Percentiles rank a stretch among this genome's conserved stretches.
phyloP scores from a whole-genome alignment of 2,329 filamentous ascomycete genomes.

The Cercospora brassicicola region DNA sequence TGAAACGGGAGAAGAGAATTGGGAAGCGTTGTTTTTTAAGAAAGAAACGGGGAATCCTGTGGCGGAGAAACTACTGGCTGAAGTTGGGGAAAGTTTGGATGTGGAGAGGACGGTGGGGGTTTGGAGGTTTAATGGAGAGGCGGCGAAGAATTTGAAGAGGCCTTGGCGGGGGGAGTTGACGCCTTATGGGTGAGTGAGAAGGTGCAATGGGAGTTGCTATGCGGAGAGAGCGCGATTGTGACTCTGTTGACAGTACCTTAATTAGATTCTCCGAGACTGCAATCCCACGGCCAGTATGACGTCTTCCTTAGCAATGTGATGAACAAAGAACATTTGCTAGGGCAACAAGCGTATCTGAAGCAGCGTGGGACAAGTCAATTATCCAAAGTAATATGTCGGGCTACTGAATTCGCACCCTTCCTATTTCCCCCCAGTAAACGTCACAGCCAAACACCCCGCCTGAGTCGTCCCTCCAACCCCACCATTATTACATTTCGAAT shows the following conservation, averaged over 20 bases:
- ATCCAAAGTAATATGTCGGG: not conserved
- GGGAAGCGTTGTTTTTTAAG: slow-evolving; percentile 46
- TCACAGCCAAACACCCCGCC: not conserved
- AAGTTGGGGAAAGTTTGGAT: slow-evolving; percentile 49
- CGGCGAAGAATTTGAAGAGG: slow-evolving; percentile 39
- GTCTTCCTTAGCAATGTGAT: too few relatives aligned
- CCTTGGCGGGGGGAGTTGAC: slow-evolving; percentile 37
- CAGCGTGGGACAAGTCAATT: not conserved
- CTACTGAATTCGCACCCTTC: too few relatives aligned
- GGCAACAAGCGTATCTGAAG: too few relatives aligned
- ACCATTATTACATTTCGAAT: not conserved
- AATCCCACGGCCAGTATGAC: too few relatives aligned
- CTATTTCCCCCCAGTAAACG: not conserved
- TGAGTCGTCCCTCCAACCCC: not conserved
- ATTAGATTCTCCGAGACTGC: too few relatives aligned
- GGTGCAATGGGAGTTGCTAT: too few relatives aligned
- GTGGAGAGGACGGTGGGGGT: slow-evolving; percentile 65
- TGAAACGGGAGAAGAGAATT: slow-evolving; percentile 40
- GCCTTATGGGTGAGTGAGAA: slow-evolving; percentile 13
- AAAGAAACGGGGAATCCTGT: slow-evolving; percentile 32
- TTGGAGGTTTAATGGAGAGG: slow-evolving; percentile 63
- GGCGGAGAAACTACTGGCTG: slow-evolving; percentile 35
- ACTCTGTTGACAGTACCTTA: too few relatives aligned
- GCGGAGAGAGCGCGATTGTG: too few relatives aligned
- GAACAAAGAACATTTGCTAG: too few relatives aligned